Evolutionary conservation across 73 alveolate genomes (phyloP).

Genomic region (Strombidium stylifer): DNA sequence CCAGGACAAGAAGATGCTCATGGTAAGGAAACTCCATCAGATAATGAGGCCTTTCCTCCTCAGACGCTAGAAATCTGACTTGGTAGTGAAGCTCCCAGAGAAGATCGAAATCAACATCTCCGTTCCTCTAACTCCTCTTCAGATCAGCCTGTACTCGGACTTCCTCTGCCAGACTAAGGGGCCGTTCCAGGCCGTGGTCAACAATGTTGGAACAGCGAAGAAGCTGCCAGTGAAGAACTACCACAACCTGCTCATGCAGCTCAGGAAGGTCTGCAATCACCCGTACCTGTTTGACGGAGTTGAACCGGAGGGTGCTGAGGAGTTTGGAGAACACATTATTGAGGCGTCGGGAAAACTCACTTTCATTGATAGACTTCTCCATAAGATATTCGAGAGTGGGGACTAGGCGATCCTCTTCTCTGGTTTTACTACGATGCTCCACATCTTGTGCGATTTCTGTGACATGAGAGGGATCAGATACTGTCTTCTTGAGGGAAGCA

Average conservation of each 20-base stretch:
- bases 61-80: slow-evolving; percentile 89
- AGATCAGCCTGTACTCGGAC: slow-evolving; percentile 79
- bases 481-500: slow-evolving; percentile 64
- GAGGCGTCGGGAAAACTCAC: slow-evolving; percentile 55
- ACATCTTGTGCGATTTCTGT: slow-evolving; percentile 75
- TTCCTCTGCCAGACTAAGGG: slow-evolving; percentile 38
- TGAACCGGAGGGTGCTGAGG: slow-evolving; percentile 66
- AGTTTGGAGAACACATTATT: slow-evolving; percentile 39
- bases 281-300: slow-evolving; percentile 88
- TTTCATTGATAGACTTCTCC: slow-evolving; percentile 46
- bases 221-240: neutral
- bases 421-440: slow-evolving; percentile 47
- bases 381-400: slow-evolving; percentile 15
- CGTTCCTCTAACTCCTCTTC: slow-evolving; percentile 77
- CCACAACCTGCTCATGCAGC: slow-evolving; percentile 37
- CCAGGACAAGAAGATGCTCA: slow-evolving; percentile 78
- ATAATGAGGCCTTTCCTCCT: slow-evolving; percentile 88
- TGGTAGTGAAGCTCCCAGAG: slow-evolving; percentile 86
- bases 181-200: neutral
- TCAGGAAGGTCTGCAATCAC: slow-evolving; percentile 90
- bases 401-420: slow-evolving; percentile 54
- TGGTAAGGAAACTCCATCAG: slow-evolving; percentile 79
- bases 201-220: neutral
- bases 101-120: slow-evolving; percentile 87
- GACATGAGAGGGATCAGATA: slow-evolving; percentile 36